These are phyloP conservation scores for Collybia nuda DNA, from an alignment of 768 basidiomycete genomes.

Conservation along the genomic window DNA sequence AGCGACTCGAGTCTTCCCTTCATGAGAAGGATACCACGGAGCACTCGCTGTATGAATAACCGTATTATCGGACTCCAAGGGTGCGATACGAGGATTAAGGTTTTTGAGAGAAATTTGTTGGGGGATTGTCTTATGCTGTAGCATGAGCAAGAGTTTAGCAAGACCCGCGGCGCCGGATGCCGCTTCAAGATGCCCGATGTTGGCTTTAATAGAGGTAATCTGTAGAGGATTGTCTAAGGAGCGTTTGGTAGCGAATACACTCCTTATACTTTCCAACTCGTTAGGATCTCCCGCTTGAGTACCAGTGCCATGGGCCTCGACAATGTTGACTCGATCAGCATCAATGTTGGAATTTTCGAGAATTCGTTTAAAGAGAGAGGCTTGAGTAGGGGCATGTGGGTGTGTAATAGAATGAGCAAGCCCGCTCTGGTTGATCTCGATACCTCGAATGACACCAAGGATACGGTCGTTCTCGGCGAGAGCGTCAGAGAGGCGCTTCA, in stretches of 20 bases:
- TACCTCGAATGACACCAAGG: constrained; percentile 64
- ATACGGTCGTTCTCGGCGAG: constrained; percentile 66
- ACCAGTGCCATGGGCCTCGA: constrained; percentile 78
- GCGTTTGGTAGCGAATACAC: constrained; percentile 46
- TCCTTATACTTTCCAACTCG: constrained; percentile 64
- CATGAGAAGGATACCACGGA: constrained; percentile 41
- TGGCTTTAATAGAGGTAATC: constrained; percentile 69
- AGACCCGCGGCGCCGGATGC: constrained; percentile 74
- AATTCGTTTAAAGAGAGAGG: constrained; percentile 49
- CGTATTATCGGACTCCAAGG: constrained; percentile 45
- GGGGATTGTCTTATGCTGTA: constrained; percentile 55
- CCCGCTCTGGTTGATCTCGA: constrained; percentile 75
- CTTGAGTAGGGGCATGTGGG: constrained; percentile 65
- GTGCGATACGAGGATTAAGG: constrained; percentile 57
- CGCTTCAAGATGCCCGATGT: constrained; percentile 75
- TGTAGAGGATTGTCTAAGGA: constrained; percentile 51
- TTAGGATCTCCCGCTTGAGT: constrained; percentile 69
- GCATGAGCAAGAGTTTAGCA: constrained; percentile 71
- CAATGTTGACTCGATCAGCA: constrained; percentile 50
- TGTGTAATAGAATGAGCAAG: constrained; percentile 68
- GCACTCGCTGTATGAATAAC: constrained; percentile 40
- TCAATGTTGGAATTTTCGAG: constrained; percentile 43
- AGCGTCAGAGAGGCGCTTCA: constrained; percentile 72
- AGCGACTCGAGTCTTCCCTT: constrained; percentile 43
- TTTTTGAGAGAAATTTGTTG: constrained; percentile 55